Percentiles rank a stretch among this genome's conserved stretches.
Conservation (phyloP, 495 filamentous ascomycete species). For the Bathelium albidoporum region DNA sequence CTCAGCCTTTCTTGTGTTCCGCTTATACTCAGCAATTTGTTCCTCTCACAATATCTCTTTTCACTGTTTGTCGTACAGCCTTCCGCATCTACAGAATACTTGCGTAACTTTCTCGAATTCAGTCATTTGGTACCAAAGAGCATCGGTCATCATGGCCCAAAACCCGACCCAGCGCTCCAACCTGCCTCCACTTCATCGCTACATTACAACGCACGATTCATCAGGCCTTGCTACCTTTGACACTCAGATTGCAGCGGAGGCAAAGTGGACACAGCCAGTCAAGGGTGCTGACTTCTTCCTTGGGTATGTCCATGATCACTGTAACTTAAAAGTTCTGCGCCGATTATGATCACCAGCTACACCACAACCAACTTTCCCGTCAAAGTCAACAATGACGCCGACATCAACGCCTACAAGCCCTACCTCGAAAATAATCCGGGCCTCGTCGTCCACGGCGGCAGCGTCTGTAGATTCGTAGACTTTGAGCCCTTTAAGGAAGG, state of each 20-base stretch:
- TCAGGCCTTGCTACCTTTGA: slow-evolving; percentile 19
- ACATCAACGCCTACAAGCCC: slow-evolving; percentile 34
- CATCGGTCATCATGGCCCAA: neutral
- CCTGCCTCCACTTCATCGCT: slow-evolving; percentile 5
- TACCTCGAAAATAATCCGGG: slow-evolving; percentile 22
- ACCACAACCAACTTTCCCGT: slow-evolving; percentile 20
- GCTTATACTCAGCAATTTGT: no score
- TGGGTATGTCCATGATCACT: neutral
- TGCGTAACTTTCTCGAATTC: neutral
- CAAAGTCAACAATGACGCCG: slow-evolving; percentile 34
- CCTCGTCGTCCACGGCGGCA: slow-evolving; percentile 36
- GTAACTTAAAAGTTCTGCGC: neutral
- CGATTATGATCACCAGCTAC: neutral
- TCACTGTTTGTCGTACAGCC: neutral
- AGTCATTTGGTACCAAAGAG: neutral
- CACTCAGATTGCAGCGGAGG: slow-evolving; percentile 12
- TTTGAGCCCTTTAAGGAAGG: slow-evolving; percentile 37
- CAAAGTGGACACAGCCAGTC: neutral
- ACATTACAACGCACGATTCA: slow-evolving; percentile 6
- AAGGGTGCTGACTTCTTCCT: slow-evolving; percentile 1
- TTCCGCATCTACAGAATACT: neutral
- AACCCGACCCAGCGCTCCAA: neutral
- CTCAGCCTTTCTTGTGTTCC: no score
- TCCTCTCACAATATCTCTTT: no score
- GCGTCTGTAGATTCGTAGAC: slow-evolving; percentile 51